These are phyloP conservation scores for Monotropa hypopitys DNA, from an alignment of 179 eudicot genomes.

Conservation along the genomic window DNA sequence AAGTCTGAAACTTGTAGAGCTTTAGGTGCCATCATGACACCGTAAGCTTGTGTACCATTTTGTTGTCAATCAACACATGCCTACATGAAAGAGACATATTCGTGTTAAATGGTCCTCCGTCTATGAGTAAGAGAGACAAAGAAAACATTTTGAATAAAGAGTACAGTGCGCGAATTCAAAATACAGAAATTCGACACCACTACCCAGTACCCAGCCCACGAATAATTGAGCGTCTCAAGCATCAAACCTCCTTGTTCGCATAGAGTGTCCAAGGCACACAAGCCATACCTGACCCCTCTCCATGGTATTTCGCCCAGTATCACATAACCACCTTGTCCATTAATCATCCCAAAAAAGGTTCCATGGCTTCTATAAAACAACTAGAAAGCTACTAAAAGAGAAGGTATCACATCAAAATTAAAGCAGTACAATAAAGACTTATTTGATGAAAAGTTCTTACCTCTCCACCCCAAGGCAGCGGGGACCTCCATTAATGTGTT, in stretches of 20 bases:
- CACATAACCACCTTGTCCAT: background rate
- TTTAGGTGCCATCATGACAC: background rate
- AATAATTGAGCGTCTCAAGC: background rate
- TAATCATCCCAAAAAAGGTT: background rate
- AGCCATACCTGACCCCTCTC: background rate
- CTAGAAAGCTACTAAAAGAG: background rate
- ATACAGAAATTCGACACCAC: too few relatives aligned
- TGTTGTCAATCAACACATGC: too few relatives aligned
- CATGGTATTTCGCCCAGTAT: background rate
- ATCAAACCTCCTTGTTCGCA: background rate
- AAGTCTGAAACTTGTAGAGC: background rate
- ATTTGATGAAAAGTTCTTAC: conserved; percentile 23
- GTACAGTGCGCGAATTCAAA: background rate
- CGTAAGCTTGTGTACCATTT: too few relatives aligned
- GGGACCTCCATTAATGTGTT: conserved; percentile 69
- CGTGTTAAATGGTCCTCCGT: background rate
- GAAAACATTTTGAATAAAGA: background rate
- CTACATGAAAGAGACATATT: background rate
- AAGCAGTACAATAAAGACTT: background rate
- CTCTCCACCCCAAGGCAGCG: conserved; percentile 79
- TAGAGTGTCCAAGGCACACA: background rate
- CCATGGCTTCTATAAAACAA: background rate
- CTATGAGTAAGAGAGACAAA: background rate
- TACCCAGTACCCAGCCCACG: background rate
- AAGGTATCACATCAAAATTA: background rate